Evolutionary conservation across 495 filamentous ascomycete species (phyloP).

Genomic region (Hypoxylon fuscum): DNA sequence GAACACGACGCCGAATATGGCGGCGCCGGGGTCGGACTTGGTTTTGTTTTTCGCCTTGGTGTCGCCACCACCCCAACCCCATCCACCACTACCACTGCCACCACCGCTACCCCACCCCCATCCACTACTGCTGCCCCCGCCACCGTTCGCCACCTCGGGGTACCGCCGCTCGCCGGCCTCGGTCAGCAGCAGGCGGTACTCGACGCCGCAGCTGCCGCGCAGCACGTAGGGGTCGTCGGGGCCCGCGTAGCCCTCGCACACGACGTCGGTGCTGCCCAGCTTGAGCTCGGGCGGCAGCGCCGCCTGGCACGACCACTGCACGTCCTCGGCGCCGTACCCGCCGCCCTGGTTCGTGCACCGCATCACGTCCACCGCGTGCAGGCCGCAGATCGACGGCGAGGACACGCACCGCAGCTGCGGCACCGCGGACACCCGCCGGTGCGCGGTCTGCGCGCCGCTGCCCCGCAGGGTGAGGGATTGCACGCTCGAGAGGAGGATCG

Average conservation of each 20-base stretch:
- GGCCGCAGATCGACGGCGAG: slow-evolving; percentile 63
- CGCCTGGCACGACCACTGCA: slow-evolving; percentile 91
- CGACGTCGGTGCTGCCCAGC: slow-evolving; percentile 87
- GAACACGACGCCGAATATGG: slow-evolving; percentile 45
- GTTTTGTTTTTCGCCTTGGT: background rate
- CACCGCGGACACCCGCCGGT: slow-evolving; percentile 79
- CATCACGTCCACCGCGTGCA: slow-evolving; percentile 81
- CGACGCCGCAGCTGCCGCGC: slow-evolving; percentile 90
- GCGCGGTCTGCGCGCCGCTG: slow-evolving; percentile 65
- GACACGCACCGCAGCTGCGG: slow-evolving; percentile 87
- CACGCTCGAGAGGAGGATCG: slow-evolving; percentile 79
- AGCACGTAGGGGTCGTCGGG: slow-evolving; percentile 83
- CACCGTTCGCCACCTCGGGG: slow-evolving; percentile 52
- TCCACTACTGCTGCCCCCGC: slow-evolving; percentile 29
- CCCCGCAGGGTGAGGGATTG: slow-evolving; percentile 78
- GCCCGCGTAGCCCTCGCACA: slow-evolving; percentile 86
- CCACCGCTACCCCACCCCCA: slow-evolving; percentile 19
- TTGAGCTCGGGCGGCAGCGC: slow-evolving; percentile 84
- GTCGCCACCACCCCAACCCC: slow-evolving; percentile 20
- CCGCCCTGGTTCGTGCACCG: slow-evolving; percentile 86
- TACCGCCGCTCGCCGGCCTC: slow-evolving; percentile 79
- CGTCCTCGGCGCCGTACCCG: slow-evolving; percentile 72
- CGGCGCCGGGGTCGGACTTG: slow-evolving; percentile 8
- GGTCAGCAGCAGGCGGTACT: slow-evolving; percentile 85
- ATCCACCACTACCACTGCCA: slow-evolving; percentile 7